Evolutionary conservation across 2,329 filamentous ascomycete species (phyloP).

Genomic region (Penicillium sp.): DNA sequence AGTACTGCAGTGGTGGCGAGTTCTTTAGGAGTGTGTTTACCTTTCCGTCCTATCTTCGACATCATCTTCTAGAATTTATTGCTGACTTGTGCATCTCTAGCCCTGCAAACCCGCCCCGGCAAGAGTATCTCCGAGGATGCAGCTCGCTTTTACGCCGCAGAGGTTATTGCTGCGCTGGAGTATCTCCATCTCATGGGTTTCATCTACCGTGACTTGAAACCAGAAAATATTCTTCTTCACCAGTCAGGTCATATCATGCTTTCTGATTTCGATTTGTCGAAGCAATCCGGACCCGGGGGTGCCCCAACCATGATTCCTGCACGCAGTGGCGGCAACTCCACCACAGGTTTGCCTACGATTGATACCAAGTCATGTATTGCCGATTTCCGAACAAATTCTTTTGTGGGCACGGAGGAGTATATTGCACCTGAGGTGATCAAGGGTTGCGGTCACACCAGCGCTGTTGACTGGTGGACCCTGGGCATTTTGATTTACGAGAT

Average conservation of each 20-base stretch:
- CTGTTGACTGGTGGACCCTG: slow-evolving; percentile 98
- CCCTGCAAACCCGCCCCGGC: slow-evolving; percentile 90
- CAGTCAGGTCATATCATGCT: slow-evolving; percentile 99
- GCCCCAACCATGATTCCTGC: slow-evolving; percentile 97
- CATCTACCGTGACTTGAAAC: slow-evolving; percentile 97
- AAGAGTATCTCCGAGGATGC: slow-evolving; percentile 98
- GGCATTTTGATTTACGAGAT: slow-evolving; percentile 98
- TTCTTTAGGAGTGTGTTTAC: slow-evolving; percentile 73
- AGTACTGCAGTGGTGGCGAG: slow-evolving; percentile 97
- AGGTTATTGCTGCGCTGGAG: slow-evolving; percentile 93
- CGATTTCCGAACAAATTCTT: slow-evolving; percentile 97
- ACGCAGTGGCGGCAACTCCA: slow-evolving; percentile 75
- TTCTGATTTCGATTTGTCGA: slow-evolving; percentile 96
- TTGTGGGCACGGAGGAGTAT: slow-evolving; percentile 98
- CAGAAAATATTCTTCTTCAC: slow-evolving; percentile 94
- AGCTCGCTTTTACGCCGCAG: slow-evolving; percentile 93
- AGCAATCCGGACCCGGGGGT: slow-evolving; percentile 93
- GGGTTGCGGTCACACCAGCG: slow-evolving; percentile 95
- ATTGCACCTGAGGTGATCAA: slow-evolving; percentile 99
- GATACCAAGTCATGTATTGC: slow-evolving; percentile 98
- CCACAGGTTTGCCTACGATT: slow-evolving; percentile 87
- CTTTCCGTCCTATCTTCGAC: not conserved
- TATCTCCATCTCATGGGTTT: slow-evolving; percentile 99
- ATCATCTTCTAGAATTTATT: not conserved
- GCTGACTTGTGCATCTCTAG: slow-evolving; percentile 41